Evolutionary conservation across 495 filamentous ascomycete species (phyloP), one percentile per base, ranked within the genome.

Genomic region (Penicillium paxilli): DNA sequence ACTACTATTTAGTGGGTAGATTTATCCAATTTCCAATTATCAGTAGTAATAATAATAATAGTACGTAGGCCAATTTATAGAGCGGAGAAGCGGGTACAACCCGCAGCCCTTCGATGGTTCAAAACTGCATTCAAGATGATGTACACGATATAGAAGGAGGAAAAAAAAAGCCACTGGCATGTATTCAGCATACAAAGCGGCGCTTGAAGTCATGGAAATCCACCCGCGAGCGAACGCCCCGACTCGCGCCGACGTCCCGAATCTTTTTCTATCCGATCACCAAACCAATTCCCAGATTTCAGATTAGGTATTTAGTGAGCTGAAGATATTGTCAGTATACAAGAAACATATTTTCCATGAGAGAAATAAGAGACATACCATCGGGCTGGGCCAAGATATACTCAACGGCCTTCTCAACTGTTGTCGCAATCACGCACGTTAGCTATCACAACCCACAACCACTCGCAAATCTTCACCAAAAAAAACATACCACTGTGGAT

Each of bases 361-460:
- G 17, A 16, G 5, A 8, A 16, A 19, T 16, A 5, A 30, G 16
- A 26, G n/a, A 47, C 72, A 63, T 71, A 78, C 75, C 93, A 80
- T 96, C 92, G 66, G 93, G 93, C 80, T 98, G 93, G 66, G 86
- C 85, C 66, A 92, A 71, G 78, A 98, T 96, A 80, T 98, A 98
- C 69, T 90, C 84, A 55, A 97, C 91, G 49, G 93, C 93, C 82
- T 96, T 87, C 68, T 95, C 89, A 58, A 98, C 93, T 97, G 64
- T 75, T 57, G 37, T 19, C 44, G 60, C 37, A 42, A n/a, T 16
- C 30, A 51, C 52, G 40, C 22, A 51, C 41, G 55, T 55, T 52
- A 67, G 64, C 25, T 23, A n/a, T 30, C 4, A 17, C 22, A 32
- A 42, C 28, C 17, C n/a, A n/a, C n/a, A n/a, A n/a, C 14, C 23